These are phyloP conservation scores for Botrytis pseudocinerea DNA, from an alignment of 2,329 filamentous ascomycete genomes.

Conservation along the genomic window DNA sequence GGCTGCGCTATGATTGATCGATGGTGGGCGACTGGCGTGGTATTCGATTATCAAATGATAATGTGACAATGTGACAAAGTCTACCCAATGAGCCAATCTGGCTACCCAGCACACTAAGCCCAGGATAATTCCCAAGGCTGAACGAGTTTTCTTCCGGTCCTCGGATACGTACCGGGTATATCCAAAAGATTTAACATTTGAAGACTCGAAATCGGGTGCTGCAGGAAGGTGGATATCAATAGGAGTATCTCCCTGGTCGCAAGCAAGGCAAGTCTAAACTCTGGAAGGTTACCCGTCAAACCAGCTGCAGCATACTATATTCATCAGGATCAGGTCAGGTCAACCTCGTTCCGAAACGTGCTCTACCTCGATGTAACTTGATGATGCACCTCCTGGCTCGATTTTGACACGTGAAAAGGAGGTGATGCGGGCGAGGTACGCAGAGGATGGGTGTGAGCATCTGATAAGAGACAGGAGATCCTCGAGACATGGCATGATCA, in stretches of 20 bases:
- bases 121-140: conserved; percentile 8
- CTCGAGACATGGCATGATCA: background rate
- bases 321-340: conserved; percentile 5
- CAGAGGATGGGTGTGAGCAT: background rate
- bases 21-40: background rate
- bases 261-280: background rate
- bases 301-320: background rate
- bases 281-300: background rate
- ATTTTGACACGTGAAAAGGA: conserved; percentile 4
- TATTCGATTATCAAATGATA: conserved; percentile 4
- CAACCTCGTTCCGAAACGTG: background rate
- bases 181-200: background rate
- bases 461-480: conserved; percentile 1
- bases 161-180: conserved; percentile 1
- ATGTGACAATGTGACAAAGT: background rate
- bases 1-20: background rate
- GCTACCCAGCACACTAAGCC: background rate
- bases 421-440: background rate
- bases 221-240: conserved; percentile 15
- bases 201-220: conserved; percentile 1
- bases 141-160: conserved; percentile 6
- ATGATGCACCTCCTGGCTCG: background rate
- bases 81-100: background rate
- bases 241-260: background rate
- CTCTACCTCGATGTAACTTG: conserved; percentile 5